Evolutionary conservation across 2,329 filamentous ascomycete species (phyloP), one percentile per base, ranked within the genome.

Genomic region (Microcyclospora tardicrescens): DNA sequence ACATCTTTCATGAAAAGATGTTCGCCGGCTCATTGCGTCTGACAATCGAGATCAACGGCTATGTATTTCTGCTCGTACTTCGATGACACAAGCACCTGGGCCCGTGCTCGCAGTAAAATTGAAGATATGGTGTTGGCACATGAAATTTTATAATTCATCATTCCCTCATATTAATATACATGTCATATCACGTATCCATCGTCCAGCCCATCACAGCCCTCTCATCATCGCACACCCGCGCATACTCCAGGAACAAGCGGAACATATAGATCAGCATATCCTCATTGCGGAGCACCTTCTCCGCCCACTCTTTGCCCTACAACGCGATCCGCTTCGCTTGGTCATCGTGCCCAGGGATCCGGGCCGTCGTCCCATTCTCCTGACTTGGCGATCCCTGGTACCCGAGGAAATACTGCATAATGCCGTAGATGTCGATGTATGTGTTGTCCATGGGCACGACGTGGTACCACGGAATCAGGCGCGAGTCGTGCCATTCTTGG

Each of bases 401-500:
- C 4, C 30, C 44, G 27, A 46, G 11, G 29, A 49, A 43, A 34
- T 52, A 56, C 37, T 49, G 48, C 51, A 55, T 51, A 14, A 50
- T 50, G 24, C 45, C 51, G 34, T 49, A 53, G 6, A 54, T 46
- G 35, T 55, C 53, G 10, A 46, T 44, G 28, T 50, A 48, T 4
- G 47, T 50, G 29, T 51, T 54, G 37, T 54, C 48, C 44, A 56
- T 48, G 1, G 58, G 57, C 3, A 61, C 48, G 36, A 58, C 60
- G 37, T 61, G 59, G 19, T 54, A 46, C 58, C 58, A 61, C 1
- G 58, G 53, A 8, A 59, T 39, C 10, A 61, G 43, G 6, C 58
- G 48, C 16, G 53, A 51, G 34, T 61, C 58, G 42, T 61, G 57
- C 58, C 58, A 61, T 40, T 60, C 58, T 39, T 55, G 43, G 38